Base-by-base conservation (phyloP, 768 basidiomycete species). In the Mycena crocata region DNA sequence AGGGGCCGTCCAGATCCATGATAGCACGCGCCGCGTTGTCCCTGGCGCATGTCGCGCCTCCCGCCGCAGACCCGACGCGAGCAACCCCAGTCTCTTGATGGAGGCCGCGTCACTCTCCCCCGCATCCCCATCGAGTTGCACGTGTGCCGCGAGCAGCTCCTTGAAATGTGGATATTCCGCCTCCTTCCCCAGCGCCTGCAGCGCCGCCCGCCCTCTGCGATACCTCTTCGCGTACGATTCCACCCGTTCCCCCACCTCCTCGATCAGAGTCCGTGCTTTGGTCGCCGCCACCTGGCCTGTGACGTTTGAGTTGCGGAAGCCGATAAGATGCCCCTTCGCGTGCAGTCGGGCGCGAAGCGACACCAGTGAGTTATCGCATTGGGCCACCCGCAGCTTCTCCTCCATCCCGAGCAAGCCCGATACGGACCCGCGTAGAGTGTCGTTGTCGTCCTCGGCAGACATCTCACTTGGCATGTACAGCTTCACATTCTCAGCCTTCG, bases 381-480 rank as follows among this genome's bases (percentile, higher is more conserved):
- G 67, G 13, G 35, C 63, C 3, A 26, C n/a, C 1, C 68, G 52
- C 34, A 70, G 58, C 34, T 48, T 5, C 1, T 35, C 34, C 58
- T 70, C 65, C 46, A 48, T 60, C 2, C 30, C 35, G 19, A 19
- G 26, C 1, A 66, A 17, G 8, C 39, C 37, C 24, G 17, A 23
- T 19, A 44, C 21, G 10, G 30, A 60, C 1, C 9, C 49, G n/a
- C n/a, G n/a, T n/a, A n/a, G n/a, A 7, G 21, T 10, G 5, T 7
- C 14, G 0, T 57, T 61, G 1, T 51, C 17, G 6, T 17, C n/a
- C n/a, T n/a, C 34, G 12, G 19, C 37, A 7, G 37, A 13, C 23
- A 70, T 5, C 6, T 59, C 61, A 1, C 44, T 51, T 6, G 66
- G 69, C 5, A 70, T 28, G 44, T 34, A 70, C 2, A 70, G 31